A percentile compares a stretch with the other conserved stretches of the same genome.
Conservation (phyloP, 305 asterid species). For the Fraxinus sp. region DNA sequence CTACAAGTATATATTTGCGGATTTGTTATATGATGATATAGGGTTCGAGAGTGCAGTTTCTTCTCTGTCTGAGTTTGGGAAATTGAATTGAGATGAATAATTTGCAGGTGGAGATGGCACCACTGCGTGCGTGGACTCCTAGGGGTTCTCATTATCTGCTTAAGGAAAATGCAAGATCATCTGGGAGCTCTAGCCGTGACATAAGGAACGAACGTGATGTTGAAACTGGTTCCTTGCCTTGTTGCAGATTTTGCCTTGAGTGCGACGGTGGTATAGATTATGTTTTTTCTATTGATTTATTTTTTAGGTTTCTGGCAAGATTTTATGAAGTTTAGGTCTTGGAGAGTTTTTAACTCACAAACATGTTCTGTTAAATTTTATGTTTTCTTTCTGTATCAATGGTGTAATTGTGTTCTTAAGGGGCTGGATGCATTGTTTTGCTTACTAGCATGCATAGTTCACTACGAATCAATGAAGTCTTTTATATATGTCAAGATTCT, state of each 20-base stretch:
- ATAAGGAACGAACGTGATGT: slow-evolving; percentile 34
- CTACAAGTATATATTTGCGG: neutral
- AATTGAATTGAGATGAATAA: neutral
- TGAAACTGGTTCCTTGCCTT: slow-evolving; percentile 49
- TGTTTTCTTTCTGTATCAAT: neutral
- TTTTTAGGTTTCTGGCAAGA: neutral
- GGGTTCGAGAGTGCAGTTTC: neutral
- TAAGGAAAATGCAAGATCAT: slow-evolving; percentile 14
- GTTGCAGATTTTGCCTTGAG: slow-evolving; percentile 57
- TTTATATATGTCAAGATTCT: neutral
- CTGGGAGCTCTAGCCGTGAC: slow-evolving; percentile 25
- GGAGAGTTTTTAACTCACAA: neutral
- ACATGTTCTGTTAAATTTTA: neutral
- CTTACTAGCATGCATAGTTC: neutral
- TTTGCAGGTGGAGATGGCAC: slow-evolving; percentile 38
- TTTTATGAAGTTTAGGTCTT: neutral
- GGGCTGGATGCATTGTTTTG: neutral
- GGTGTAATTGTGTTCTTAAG: neutral
- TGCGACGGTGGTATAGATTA: slow-evolving; percentile 37
- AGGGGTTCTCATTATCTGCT: slow-evolving; percentile 48
- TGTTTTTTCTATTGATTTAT: neutral
- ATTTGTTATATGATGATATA: neutral
- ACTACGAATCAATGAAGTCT: neutral
- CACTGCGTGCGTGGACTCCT: slow-evolving; percentile 24
- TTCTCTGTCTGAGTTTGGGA: neutral